Evolutionary conservation across 129 eudicot species (phyloP).

Genomic region (Erigeron canadensis): DNA sequence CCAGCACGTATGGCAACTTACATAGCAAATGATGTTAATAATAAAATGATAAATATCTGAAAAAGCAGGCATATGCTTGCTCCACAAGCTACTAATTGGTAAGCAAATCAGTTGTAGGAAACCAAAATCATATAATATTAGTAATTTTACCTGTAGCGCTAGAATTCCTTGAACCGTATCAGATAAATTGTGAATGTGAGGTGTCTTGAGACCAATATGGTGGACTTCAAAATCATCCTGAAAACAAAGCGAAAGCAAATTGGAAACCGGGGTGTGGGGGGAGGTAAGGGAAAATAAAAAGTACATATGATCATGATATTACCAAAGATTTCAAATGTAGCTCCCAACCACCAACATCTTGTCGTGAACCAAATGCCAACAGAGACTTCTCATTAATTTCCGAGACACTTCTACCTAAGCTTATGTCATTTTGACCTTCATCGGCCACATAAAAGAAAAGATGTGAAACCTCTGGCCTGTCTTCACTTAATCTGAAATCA

Average conservation of each 20-base stretch:
- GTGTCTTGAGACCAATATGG: constrained; percentile 84
- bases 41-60: neutral
- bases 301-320: constrained; percentile 15
- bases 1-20: neutral
- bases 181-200: constrained; percentile 83
- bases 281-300: neutral
- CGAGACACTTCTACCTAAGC: constrained; percentile 53
- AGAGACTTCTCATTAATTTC: constrained; percentile 49
- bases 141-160: constrained; percentile 55
- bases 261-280: too few species aligned
- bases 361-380: constrained; percentile 73
- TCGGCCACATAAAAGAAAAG: constrained; percentile 94
- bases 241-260: constrained; percentile 19
- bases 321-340: constrained; percentile 79
- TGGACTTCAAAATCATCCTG: constrained; percentile 85
- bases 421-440: constrained; percentile 67
- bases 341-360: constrained; percentile 85
- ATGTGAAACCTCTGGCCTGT: constrained; percentile 49
- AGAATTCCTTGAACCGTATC: constrained; percentile 69
- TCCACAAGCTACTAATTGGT: neutral
- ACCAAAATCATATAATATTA: constrained; percentile 17
- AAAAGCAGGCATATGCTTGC: neutral
- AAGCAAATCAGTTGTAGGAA: constrained; percentile 24
- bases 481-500: constrained; percentile 39
- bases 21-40: neutral